Conservation (phyloP, 2,329 filamentous ascomycete species). For the Microsporum canis region DNA sequence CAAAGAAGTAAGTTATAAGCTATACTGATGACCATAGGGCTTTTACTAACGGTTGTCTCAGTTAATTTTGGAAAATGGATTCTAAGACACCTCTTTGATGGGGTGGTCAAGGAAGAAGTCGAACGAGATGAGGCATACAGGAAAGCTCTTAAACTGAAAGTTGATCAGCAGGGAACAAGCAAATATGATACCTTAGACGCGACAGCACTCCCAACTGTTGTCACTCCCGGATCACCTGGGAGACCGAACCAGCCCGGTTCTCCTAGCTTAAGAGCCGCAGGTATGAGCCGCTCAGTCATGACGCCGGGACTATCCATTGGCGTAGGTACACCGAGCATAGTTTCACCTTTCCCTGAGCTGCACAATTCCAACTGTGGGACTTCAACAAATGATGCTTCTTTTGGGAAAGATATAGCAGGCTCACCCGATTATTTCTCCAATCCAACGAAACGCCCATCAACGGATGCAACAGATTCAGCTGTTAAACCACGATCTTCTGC, state of each 20-base stretch:
- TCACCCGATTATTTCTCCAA: conserved; percentile 12
- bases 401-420: background rate
- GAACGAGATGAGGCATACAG: conserved; percentile 65
- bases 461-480: conserved; percentile 21
- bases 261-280: conserved; percentile 40
- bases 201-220: conserved; percentile 43
- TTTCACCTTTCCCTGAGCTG: conserved; percentile 18
- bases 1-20: conserved; percentile 60
- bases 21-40: background rate
- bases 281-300: conserved; percentile 50
- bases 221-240: conserved; percentile 3
- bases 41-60: conserved; percentile 27
- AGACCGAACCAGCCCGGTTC: background rate
- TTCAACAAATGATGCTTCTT: conserved; percentile 22
- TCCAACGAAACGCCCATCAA: conserved; percentile 14
- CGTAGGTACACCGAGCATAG: conserved; percentile 52
- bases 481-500: conserved; percentile 22
- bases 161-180: conserved; percentile 47
- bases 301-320: conserved; percentile 73
- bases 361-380: conserved; percentile 23
- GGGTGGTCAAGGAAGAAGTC: conserved; percentile 82
- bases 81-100: conserved; percentile 78
- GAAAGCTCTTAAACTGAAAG: conserved; percentile 52
- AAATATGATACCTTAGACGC: conserved; percentile 50
- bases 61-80: conserved; percentile 97